Evolutionary conservation across 2,329 filamentous ascomycete genomes (phyloP), one percentile per base, ranked within the genome.

Genomic region (Fusarium illudens): DNA sequence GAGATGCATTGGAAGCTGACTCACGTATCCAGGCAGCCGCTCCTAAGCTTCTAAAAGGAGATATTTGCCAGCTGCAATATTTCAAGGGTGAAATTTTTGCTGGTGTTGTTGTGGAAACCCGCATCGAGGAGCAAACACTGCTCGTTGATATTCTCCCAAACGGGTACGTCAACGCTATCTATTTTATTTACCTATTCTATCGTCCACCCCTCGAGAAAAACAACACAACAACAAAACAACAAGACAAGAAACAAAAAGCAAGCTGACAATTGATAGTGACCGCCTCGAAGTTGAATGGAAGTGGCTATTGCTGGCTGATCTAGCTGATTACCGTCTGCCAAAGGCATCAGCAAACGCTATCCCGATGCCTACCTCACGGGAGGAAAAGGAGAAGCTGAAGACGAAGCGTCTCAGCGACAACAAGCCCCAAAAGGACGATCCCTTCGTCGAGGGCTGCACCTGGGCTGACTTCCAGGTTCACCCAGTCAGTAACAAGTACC

Each of bases 71-170:
- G 77, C 87, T 96, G 75, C 96, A 99, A 78, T 91, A 91, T 76
- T 83, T 91, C 79, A 87, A 90, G 76, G 90, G 92, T 34, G 93
- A 98, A 59, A 96, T 98, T 39, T 97, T 97, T 79, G 96, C 94
- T 34, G 96, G 94, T 54, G 84, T 93, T 56, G 90, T 99, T 49
- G 85, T 96, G 22, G 92, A 97, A 80, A 98, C 97, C 70, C 85
- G 92, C 62, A 81, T 81, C 17, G 88, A 88, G 56, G 95, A 97
- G 80, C 87, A 92, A 75, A 91, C 86, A 59, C 80, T 97, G 20
- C 83, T 97, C 27, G 79, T 98, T 37, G 92, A 97, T 72, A 86
- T 97, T 66, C 83, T 98, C 71, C 95, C 96, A 33, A 90, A 91
- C 77, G 92, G 92, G 89, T 94, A 88, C 79, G 89, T 85, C 17